These are phyloP conservation scores for Fistulinella cinereoalba DNA, from an alignment of 1,284 basidiomycete genomes.

Conservation along the genomic window DNA sequence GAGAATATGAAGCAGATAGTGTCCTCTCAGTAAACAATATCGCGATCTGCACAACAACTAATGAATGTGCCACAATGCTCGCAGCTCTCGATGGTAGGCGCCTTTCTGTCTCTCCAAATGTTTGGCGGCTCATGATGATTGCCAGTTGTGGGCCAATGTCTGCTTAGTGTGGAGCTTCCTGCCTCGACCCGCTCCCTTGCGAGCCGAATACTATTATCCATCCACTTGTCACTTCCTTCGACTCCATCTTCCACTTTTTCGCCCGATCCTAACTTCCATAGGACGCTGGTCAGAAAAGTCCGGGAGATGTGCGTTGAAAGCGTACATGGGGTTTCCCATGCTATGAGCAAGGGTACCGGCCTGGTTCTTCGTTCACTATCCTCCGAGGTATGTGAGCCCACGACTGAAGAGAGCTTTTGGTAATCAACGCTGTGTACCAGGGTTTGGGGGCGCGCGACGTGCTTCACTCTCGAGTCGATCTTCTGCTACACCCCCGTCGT, in stretches of 20 bases:
- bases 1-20: constrained; percentile 77
- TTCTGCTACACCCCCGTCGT: constrained; percentile 71
- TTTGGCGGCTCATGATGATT: constrained; percentile 8
- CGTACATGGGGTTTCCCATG: constrained; percentile 50
- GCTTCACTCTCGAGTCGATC: constrained; percentile 49
- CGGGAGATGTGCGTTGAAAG: constrained; percentile 48
- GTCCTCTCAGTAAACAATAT: constrained; percentile 58
- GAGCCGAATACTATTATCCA: constrained; percentile 54
- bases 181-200: constrained; percentile 56
- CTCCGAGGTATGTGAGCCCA: constrained; percentile 24
- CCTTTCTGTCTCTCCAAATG: background rate
- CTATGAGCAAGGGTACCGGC: constrained; percentile 57
- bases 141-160: constrained; percentile 49
- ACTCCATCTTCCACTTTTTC: constrained; percentile 57
- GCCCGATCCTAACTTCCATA: constrained; percentile 47
- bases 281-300: constrained; percentile 42
- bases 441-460: constrained; percentile 13
- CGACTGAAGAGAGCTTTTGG: background rate
- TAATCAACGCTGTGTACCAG: constrained; percentile 15
- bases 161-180: constrained; percentile 50
- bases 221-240: constrained; percentile 55
- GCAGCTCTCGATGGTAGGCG: constrained; percentile 60
- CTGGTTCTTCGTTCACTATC: constrained; percentile 45
- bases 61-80: constrained; percentile 56
- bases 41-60: constrained; percentile 46